Evolutionary conservation across 1,284 basidiomycete species (phyloP), one percentile per base, ranked within the genome.

Genomic region (Microbotryum violaceum): DNA sequence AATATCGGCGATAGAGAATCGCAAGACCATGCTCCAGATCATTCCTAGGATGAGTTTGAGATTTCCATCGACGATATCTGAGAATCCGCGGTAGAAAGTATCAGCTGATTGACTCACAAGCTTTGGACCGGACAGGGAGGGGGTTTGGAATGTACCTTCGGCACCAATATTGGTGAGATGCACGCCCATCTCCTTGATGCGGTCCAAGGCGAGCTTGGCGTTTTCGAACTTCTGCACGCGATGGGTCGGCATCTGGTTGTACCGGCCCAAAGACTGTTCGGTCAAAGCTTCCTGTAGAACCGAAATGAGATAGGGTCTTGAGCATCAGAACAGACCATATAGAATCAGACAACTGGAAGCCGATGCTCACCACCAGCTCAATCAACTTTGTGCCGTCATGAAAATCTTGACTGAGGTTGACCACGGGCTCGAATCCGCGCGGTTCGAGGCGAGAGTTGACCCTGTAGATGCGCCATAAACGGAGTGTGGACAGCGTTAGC

Each of bases 181-280:
- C 58, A 98, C 91, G 8, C 93, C 94, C 70, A 93, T 81, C 49
- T 89, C 89, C 53, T 86, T 88, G 75, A 98, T 97, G 76, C 97
- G 97, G 70, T 94, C 89, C 47, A 98, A 78, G 0, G 94, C 94
- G 74, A 90, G 91, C 76, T 92, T 93, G 56, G 96, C 93, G 75
- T 98, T 98, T 80, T 98, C 94, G 4, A 92, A 92, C 74, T 93
- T 97, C 76, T 98, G 94, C 0, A 98, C 85, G 52, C 93, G 84
- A 82, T 97, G 92, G 48, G 85, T 81, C 0, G 94, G 94, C 59
- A 82, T 85, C 74, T 82, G 86, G 77, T 96, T 97, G 76, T 94
- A 97, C 68, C 89, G 80, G 9, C 93, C 94, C 18, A 97, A 81
- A 29, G 88, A 89, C 1, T 85, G 86, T 73, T 96, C 92, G 45